Conservation (phyloP, 2,329 filamentous ascomycete genomes). For the Ophiognomonia clavigignenti-juglandacearum region DNA sequence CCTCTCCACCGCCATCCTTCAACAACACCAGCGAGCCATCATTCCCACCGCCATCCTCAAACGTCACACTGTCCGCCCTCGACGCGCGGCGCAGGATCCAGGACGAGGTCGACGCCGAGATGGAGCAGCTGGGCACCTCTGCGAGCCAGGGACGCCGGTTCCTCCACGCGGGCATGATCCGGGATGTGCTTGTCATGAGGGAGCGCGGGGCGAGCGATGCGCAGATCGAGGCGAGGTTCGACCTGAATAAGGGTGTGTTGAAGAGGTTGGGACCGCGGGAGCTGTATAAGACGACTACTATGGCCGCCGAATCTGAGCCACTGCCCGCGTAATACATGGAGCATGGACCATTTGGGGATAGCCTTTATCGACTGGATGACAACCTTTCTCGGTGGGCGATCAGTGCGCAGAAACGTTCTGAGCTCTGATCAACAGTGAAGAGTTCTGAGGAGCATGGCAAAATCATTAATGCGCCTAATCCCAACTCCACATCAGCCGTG, state of each 20-base stretch:
- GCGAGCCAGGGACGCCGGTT: constrained; percentile 37
- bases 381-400: too few relatives aligned
- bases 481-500: too few relatives aligned
- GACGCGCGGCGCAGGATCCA: constrained; percentile 42
- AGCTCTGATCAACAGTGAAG: too few relatives aligned
- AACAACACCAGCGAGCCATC: constrained; percentile 15
- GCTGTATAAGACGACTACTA: constrained; percentile 34
- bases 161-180: constrained; percentile 41
- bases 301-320: constrained; percentile 16
- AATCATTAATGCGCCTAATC: too few relatives aligned
- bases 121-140: constrained; percentile 32
- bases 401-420: too few relatives aligned
- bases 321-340: too few relatives aligned
- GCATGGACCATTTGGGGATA: too few relatives aligned
- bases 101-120: constrained; percentile 38
- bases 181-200: constrained; percentile 40
- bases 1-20: constrained; percentile 2
- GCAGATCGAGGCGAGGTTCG: constrained; percentile 42
- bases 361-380: too few relatives aligned
- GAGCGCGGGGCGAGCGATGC: constrained; percentile 30
- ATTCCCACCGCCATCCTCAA: constrained; percentile 30
- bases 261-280: constrained; percentile 37
- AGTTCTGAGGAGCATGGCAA: too few relatives aligned
- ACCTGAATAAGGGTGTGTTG: constrained; percentile 41
- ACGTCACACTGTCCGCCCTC: constrained; percentile 44